These are phyloP conservation scores for Dipodascus albidus DNA, from an alignment of 805 yeast genomes.

Conservation along the genomic window DNA sequence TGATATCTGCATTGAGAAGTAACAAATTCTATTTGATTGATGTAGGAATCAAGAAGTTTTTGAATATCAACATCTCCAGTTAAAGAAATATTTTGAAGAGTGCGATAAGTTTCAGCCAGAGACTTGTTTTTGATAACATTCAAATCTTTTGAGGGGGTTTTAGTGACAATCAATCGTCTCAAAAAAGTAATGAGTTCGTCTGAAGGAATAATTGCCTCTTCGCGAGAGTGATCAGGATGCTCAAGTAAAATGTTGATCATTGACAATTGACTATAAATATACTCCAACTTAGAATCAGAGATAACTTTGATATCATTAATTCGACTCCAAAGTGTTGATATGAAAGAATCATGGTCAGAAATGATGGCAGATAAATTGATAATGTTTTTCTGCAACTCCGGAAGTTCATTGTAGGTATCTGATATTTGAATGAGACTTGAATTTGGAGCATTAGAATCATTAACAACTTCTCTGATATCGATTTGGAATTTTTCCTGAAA, in stretches of 20 bases:
- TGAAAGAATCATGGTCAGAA: neutral
- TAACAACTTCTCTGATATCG: neutral
- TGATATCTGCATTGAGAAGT: neutral
- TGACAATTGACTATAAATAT: neutral
- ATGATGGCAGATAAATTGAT: neutral
- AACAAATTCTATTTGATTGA: neutral
- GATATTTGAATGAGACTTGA: neutral
- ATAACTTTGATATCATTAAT: neutral
- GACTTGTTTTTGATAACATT: neutral
- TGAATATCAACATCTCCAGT: neutral
- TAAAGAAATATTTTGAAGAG: neutral
- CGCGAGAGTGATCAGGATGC: neutral
- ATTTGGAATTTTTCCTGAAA: neutral
- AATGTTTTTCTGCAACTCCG: neutral
- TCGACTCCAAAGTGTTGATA: neutral
- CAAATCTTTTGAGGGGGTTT: neutral
- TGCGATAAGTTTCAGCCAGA: neutral
- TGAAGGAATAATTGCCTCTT: neutral
- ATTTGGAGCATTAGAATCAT: neutral
- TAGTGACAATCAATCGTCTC: neutral
- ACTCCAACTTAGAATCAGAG: neutral
- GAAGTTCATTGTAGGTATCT: neutral
- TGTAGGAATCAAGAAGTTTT: neutral
- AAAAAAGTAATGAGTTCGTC: neutral
- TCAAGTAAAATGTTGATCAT: neutral